These are phyloP conservation scores for Henckelia pumila DNA, from an alignment of 257 asterid species.

Conservation along the genomic window DNA sequence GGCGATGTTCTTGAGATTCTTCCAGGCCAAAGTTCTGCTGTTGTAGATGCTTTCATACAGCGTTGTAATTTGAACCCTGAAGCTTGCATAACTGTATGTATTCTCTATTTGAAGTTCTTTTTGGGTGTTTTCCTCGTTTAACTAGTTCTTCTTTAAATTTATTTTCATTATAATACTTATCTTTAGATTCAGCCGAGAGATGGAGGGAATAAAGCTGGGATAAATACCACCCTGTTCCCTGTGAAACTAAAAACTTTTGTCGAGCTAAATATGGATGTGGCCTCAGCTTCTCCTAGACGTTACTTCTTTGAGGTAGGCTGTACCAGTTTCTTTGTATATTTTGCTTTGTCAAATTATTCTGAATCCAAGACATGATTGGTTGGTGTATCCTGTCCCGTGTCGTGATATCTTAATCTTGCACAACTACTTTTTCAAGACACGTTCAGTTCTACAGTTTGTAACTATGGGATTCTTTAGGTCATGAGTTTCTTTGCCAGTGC, in stretches of 20 bases:
- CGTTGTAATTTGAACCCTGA: slow-evolving; percentile 85
- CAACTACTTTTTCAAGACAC: slow-evolving; percentile 5
- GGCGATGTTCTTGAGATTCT: slow-evolving; percentile 93
- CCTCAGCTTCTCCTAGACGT: slow-evolving; percentile 90
- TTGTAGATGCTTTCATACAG: slow-evolving; percentile 72
- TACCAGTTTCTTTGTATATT: slow-evolving; percentile 19
- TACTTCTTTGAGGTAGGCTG: slow-evolving; percentile 88
- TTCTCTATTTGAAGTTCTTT: slow-evolving; percentile 29
- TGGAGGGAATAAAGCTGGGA: slow-evolving; percentile 29
- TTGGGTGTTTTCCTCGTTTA: neutral
- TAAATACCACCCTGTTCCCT: slow-evolving; percentile 37
- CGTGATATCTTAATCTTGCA: slow-evolving; percentile 1
- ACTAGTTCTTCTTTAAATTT: slow-evolving; percentile 8
- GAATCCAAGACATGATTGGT: neutral
- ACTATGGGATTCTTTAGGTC: slow-evolving; percentile 46
- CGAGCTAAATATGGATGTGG: slow-evolving; percentile 84
- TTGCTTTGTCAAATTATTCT: slow-evolving; percentile 14
- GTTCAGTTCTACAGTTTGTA: slow-evolving; percentile 13
- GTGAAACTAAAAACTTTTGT: slow-evolving; percentile 72
- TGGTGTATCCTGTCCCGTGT: slow-evolving; percentile 5
- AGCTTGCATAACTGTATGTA: slow-evolving; percentile 71
- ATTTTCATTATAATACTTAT: slow-evolving; percentile 16
- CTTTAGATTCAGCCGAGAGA: slow-evolving; percentile 62
- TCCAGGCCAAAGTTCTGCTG: slow-evolving; percentile 75
- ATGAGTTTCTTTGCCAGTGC: slow-evolving; percentile 89